These are phyloP conservation scores for Paraphoma chrysanthemicola DNA, from an alignment of 2,329 filamentous ascomycete species.

Conservation along the genomic window DNA sequence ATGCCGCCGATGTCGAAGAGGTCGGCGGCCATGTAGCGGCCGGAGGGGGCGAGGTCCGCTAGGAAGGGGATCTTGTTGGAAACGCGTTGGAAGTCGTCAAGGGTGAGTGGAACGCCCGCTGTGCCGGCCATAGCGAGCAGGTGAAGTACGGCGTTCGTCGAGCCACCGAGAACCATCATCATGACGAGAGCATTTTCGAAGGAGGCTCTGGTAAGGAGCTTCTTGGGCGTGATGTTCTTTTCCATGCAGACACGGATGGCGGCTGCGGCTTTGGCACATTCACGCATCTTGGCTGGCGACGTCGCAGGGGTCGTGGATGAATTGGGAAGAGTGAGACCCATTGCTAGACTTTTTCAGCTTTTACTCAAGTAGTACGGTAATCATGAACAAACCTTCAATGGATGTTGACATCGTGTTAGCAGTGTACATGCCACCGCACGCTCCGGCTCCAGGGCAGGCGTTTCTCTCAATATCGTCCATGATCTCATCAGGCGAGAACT, in stretches of 20 bases:
- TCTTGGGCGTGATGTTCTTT: constrained; percentile 79
- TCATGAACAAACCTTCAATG: constrained; percentile 63
- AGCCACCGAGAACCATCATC: constrained; percentile 91
- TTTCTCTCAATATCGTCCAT: constrained; percentile 91
- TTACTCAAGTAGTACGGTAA: background rate
- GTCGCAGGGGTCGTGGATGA: constrained; percentile 83
- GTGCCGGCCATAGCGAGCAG: constrained; percentile 90
- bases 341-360: constrained; percentile 57
- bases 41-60: constrained; percentile 83
- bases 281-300: constrained; percentile 82
- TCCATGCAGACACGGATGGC: constrained; percentile 82
- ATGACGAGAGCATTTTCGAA: constrained; percentile 91
- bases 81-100: constrained; percentile 84
- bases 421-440: constrained; percentile 80
- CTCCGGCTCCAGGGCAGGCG: constrained; percentile 83
- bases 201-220: constrained; percentile 78
- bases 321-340: constrained; percentile 82
- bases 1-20: constrained; percentile 86
- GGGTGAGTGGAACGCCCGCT: constrained; percentile 75
- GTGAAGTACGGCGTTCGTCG: constrained; percentile 87
- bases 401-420: constrained; percentile 84
- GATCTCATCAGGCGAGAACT: constrained; percentile 73
- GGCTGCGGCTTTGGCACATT: constrained; percentile 81
- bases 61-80: constrained; percentile 85
- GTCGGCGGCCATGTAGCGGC: constrained; percentile 87